Percentiles rank a stretch among this genome's conserved stretches.
phyloP scores from a whole-genome alignment of 2,329 filamentous ascomycete genomes.

The Aspergillus thermomutatus region DNA sequence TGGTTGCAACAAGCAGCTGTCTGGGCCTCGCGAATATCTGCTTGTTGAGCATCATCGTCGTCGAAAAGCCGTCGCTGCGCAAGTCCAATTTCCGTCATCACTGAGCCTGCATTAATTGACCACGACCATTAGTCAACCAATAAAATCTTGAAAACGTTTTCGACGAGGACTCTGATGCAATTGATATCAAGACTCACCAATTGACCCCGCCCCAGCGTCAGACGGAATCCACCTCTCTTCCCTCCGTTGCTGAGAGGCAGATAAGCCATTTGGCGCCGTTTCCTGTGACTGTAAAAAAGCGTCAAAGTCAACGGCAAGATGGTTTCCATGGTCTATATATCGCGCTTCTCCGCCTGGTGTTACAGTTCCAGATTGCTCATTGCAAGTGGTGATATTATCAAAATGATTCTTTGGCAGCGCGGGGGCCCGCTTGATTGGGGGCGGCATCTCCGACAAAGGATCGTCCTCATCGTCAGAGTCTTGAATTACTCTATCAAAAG shows the following conservation, averaged over 20 bases:
- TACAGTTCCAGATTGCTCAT: not conserved
- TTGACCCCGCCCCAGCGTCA: constrained; percentile 26
- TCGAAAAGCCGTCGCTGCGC: constrained; percentile 32
- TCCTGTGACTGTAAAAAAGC: constrained; percentile 35
- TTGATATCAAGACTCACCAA: constrained; percentile 23
- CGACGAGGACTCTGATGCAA: not conserved
- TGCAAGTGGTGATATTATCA: constrained; percentile 3
- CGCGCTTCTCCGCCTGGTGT: not conserved
- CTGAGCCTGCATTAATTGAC: constrained; percentile 18
- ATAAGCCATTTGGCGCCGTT: constrained; percentile 8
- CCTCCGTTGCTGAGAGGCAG: constrained; percentile 32
- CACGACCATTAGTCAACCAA: constrained; percentile 1
- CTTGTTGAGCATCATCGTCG: constrained; percentile 23
- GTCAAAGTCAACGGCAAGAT: constrained; percentile 36
- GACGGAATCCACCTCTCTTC: constrained; percentile 36
- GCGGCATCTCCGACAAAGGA: constrained; percentile 26
- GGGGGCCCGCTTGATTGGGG: constrained; percentile 14
- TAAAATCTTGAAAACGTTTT: too few relatives aligned
- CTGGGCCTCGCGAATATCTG: constrained; percentile 11
- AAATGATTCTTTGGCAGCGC: constrained; percentile 13
- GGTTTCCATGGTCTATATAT: constrained; percentile 12
- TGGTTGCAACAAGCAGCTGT: constrained; percentile 11
- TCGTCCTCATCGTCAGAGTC: constrained; percentile 45
- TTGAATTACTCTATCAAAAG: constrained; percentile 38
- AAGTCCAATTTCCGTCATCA: constrained; percentile 34